Base-by-base conservation (phyloP, 2,329 filamentous ascomycete genomes). In the Xylariales sp. region DNA sequence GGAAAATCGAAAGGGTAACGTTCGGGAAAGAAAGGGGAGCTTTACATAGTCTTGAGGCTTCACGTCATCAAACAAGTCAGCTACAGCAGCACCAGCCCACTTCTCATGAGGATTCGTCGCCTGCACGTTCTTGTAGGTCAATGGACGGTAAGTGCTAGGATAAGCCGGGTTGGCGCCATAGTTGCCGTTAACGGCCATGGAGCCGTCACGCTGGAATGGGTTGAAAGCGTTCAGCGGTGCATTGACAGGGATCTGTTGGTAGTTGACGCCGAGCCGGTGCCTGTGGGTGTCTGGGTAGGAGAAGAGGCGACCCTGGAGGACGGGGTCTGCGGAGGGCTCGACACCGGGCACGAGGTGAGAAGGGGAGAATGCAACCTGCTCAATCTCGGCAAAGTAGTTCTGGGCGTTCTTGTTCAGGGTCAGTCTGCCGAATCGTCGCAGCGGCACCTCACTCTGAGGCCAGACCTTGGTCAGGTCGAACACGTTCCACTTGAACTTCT, bases 161-260 rank as follows among this genome's bases (percentile, higher is more conserved):
- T 81, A 83, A 60, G 76, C 77, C 8, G 76, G 74, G 52, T 79
- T 73, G 17, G 66, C 64, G 36, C 76, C 77, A 49, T 80, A 78
- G 62, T 81, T 81, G 40, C 66, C 67, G 61, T 88, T 84, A 54
- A 78, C 68, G 40, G 80, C 75, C 82, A 88, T 88, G 42, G 59
- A 55, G 13, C 85, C 85, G 52, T 88, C 84, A 44, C 85, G 78
- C 58, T 88, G 83, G 69, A 80, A 85, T 46, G 84, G 84, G 49
- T 83, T 70, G 69, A 76, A 70, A 62, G 66, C 66, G 63, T 53
- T 66, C 59, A 65, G 67, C 1, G 76, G 71, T 37, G 66, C 66
- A 61, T 82, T 83, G 49, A 78, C 73, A 16, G 78, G 78, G 38
- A 83, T 73, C 53, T 82, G 76, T 47, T 80, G 72, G 59, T 80